Conservation (phyloP, 192 early-diverging fungal species). For the Gryganskiella cystojenkinii region DNA sequence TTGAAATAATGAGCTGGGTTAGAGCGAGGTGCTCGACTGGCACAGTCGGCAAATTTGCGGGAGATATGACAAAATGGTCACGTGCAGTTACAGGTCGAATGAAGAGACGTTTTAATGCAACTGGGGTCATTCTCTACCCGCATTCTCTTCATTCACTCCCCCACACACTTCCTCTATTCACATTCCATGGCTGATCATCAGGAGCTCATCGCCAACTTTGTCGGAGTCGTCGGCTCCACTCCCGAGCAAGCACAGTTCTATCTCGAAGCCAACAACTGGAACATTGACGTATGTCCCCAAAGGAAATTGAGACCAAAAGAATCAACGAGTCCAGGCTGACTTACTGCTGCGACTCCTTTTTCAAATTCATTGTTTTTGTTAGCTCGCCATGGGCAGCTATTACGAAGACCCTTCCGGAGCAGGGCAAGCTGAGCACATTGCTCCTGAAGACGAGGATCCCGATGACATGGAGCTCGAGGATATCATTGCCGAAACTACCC, state of each 20-base stretch:
- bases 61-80: too few species aligned
- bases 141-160: too few species aligned
- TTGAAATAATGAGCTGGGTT: too few species aligned
- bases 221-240: constrained; percentile 61
- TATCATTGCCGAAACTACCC: too few species aligned
- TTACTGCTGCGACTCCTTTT: not conserved
- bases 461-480: constrained; percentile 15
- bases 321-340: not conserved
- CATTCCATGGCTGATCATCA: constrained; percentile 56
- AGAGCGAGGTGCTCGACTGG: too few species aligned
- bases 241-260: constrained; percentile 76
- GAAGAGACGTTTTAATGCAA: too few species aligned
- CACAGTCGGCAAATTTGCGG: too few species aligned
- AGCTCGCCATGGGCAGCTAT: constrained; percentile 76
- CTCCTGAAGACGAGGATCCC: constrained; percentile 58
- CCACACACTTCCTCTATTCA: too few species aligned
- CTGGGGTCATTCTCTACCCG: too few species aligned
- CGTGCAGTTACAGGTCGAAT: too few species aligned
- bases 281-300: constrained; percentile 68
- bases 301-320: not conserved
- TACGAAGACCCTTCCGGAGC: constrained; percentile 62
- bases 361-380: constrained; percentile 3
- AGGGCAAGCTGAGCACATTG: constrained; percentile 31
- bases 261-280: constrained; percentile 82
- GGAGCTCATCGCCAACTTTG: constrained; percentile 70